Evolutionary conservation across 768 basidiomycete species (phyloP).

Genomic region (Naganishia kalamii): DNA sequence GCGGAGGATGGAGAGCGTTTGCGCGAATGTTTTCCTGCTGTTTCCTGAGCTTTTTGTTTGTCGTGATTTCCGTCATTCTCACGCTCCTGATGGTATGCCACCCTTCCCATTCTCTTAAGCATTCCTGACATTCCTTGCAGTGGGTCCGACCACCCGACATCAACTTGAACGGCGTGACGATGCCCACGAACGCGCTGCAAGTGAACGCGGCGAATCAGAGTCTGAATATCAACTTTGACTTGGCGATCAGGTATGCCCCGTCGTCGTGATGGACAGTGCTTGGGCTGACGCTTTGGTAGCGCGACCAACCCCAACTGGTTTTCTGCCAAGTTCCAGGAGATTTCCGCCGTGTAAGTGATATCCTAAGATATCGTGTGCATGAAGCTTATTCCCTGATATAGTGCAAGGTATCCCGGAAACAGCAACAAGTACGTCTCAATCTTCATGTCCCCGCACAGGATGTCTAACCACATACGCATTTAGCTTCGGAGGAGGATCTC

Average conservation of each 20-base stretch:
- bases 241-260: slow-evolving; percentile 34
- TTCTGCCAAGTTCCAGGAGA: slow-evolving; percentile 41
- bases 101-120: not conserved
- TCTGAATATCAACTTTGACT: slow-evolving; percentile 35
- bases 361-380: not conserved
- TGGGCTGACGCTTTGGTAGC: not conserved
- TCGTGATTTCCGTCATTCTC: slow-evolving; percentile 39
- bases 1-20: slow-evolving; percentile 36
- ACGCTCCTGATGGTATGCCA: slow-evolving; percentile 39
- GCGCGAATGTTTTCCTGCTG: slow-evolving; percentile 41
- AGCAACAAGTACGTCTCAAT: slow-evolving; percentile 7
- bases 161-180: slow-evolving; percentile 34
- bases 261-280: not conserved
- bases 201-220: slow-evolving; percentile 28
- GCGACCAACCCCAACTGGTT: slow-evolving; percentile 47
- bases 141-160: slow-evolving; percentile 44
- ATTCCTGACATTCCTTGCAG: slow-evolving; percentile 21
- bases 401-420: slow-evolving; percentile 17
- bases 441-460: too few species aligned
- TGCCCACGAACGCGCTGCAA: slow-evolving; percentile 36
- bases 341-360: slow-evolving; percentile 32
- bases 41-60: slow-evolving; percentile 32
- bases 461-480: too few species aligned
- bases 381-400: not conserved
- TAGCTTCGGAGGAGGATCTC: slow-evolving; percentile 39